A percentile compares a stretch with the other conserved stretches of the same genome.
These are phyloP conservation scores for Trapa bicornis DNA, from an alignment of 345 rosid genomes.

Conservation along the genomic window DNA sequence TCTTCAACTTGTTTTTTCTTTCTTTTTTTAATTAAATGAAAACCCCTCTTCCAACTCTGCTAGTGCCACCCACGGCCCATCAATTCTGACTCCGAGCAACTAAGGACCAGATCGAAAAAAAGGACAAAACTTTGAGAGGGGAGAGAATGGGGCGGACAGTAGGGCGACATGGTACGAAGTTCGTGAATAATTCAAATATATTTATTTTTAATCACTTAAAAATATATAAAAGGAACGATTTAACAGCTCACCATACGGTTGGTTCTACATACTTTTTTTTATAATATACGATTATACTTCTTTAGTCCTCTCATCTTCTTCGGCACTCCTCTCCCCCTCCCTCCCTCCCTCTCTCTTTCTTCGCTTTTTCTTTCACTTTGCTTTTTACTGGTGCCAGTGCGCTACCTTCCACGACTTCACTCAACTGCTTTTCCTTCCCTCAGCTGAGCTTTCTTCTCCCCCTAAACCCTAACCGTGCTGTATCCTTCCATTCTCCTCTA, in stretches of 20 bases:
- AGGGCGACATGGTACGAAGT: no score
- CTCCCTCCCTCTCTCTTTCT: neutral
- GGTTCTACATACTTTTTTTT: no score
- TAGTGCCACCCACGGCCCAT: no score
- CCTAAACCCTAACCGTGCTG: neutral
- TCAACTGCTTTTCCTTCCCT: neutral
- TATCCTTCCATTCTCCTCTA: neutral
- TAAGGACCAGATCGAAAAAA: no score
- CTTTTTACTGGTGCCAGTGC: neutral
- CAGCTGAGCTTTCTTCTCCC: neutral
- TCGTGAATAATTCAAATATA: no score
- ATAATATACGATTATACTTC: neutral
- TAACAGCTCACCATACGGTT: no score
- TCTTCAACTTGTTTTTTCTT: neutral
- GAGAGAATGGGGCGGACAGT: no score
- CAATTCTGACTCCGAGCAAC: no score
- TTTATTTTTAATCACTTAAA: no score
- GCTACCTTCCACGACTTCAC: neutral
- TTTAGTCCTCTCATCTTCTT: conserved; percentile 1
- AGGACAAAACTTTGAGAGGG: no score
- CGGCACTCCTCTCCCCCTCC: neutral
- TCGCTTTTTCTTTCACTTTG: neutral
- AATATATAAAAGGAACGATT: no score
- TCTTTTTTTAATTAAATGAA: neutral
- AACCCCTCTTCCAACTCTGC: neutral